Evolutionary conservation across 2,329 filamentous ascomycete species (phyloP).

Genomic region (Tolypocladium pustulatum): DNA sequence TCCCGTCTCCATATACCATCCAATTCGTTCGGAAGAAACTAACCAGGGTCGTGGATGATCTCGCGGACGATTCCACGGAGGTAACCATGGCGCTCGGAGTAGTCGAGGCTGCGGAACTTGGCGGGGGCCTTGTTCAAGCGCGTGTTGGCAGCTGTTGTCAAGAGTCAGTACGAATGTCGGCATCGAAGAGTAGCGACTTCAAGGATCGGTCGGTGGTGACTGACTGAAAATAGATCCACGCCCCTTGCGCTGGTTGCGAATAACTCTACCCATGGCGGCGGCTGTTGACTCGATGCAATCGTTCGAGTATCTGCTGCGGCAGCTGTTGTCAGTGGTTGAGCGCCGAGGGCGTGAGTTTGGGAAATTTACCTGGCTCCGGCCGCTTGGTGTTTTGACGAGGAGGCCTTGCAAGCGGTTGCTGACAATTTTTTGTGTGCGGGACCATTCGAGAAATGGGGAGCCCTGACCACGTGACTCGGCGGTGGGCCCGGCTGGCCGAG

Average conservation of each 20-base stretch:
- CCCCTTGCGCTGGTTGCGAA: slow-evolving; percentile 57
- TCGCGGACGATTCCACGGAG: slow-evolving; percentile 95
- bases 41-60: slow-evolving; percentile 94
- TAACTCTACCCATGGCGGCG: slow-evolving; percentile 46
- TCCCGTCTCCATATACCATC: slow-evolving; percentile 8
- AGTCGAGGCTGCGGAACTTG: slow-evolving; percentile 96
- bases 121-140: slow-evolving; percentile 77
- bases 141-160: slow-evolving; percentile 59
- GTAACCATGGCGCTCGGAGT: slow-evolving; percentile 94
- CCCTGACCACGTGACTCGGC: slow-evolving; percentile 25
- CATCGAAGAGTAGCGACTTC: slow-evolving; percentile 9
- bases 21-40: slow-evolving; percentile 17
- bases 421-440: slow-evolving; percentile 29
- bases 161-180: slow-evolving; percentile 17
- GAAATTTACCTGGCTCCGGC: slow-evolving; percentile 26
- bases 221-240: slow-evolving; percentile 49
- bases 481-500: slow-evolving; percentile 4
- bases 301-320: slow-evolving; percentile 18
- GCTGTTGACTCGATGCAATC: slow-evolving; percentile 22
- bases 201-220: slow-evolving; percentile 16
- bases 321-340: slow-evolving; percentile 5
- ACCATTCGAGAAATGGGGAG: slow-evolving; percentile 14
- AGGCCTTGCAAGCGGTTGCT: slow-evolving; percentile 15
- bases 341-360: slow-evolving; percentile 11
- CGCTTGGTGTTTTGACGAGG: slow-evolving; percentile 29